Evolutionary conservation across 768 basidiomycete species (phyloP).

Genomic region (Rubroboletus satanas): DNA sequence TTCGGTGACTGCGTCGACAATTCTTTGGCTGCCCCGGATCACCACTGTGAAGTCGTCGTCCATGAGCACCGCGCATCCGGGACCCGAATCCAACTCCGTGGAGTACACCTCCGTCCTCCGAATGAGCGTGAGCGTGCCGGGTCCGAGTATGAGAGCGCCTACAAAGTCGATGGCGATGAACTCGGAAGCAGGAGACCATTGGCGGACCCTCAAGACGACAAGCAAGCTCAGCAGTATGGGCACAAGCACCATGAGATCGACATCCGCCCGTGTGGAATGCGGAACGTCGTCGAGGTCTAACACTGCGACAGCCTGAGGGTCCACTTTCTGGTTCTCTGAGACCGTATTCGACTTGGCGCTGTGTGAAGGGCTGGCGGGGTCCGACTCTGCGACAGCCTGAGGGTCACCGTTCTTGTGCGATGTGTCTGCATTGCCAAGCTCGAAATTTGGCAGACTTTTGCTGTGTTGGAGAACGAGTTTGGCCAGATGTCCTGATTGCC

Average conservation of each 20-base stretch:
- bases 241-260: slow-evolving; percentile 10
- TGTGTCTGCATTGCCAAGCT: not conserved
- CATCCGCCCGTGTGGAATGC: slow-evolving; percentile 1
- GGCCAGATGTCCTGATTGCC: slow-evolving; percentile 16
- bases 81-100: slow-evolving; percentile 2
- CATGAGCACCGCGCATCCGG: slow-evolving; percentile 18
- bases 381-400: not conserved
- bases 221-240: slow-evolving; percentile 13
- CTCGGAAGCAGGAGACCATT: slow-evolving; percentile 4
- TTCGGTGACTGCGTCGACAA: slow-evolving; percentile 17
- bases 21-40: slow-evolving; percentile 12
- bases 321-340: not conserved
- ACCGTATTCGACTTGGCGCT: not conserved
- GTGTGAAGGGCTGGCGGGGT: not conserved
- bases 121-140: slow-evolving; percentile 15
- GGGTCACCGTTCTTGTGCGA: not conserved
- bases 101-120: slow-evolving; percentile 9
- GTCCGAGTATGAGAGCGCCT: slow-evolving; percentile 14
- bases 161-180: slow-evolving; percentile 9
- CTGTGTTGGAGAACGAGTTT: slow-evolving; percentile 14
- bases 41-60: slow-evolving; percentile 16
- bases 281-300: slow-evolving; percentile 10
- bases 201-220: slow-evolving; percentile 4
- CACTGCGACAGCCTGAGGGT: slow-evolving; percentile 8
- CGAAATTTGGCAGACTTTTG: not conserved